Conservation (phyloP, 495 filamentous ascomycete species). For the Tetracladium marchalianum region DNA sequence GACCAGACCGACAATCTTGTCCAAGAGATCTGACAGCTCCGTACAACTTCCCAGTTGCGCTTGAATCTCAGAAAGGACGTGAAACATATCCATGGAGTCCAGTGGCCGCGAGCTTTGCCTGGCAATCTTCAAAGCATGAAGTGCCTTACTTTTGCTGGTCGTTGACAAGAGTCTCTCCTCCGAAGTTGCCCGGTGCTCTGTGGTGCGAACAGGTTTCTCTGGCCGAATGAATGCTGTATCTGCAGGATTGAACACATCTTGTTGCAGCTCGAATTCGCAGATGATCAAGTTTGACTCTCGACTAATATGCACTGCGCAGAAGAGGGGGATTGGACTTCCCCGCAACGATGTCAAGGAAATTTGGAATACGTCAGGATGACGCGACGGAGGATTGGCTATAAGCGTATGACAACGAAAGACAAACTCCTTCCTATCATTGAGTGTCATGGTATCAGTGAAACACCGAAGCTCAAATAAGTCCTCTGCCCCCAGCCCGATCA, state of each 20-base stretch:
- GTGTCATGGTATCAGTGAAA: slow-evolving; percentile 6
- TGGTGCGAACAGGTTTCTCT: neutral
- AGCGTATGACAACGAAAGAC: neutral
- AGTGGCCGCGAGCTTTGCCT: slow-evolving; percentile 1
- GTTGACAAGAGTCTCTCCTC: slow-evolving; percentile 2
- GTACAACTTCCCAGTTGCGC: slow-evolving; percentile 2
- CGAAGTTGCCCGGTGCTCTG: neutral
- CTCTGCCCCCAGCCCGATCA: slow-evolving; percentile 7
- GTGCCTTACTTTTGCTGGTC: slow-evolving; percentile 5
- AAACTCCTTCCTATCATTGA: slow-evolving; percentile 7
- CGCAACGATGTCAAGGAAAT: slow-evolving; percentile 1
- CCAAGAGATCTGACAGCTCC: neutral
- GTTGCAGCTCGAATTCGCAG: slow-evolving; percentile 10
- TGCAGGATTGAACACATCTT: slow-evolving; percentile 7
- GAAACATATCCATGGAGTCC: slow-evolving; percentile 8
- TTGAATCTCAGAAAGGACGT: slow-evolving; percentile 10
- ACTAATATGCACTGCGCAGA: slow-evolving; percentile 8
- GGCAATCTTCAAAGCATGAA: slow-evolving; percentile 5
- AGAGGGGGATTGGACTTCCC: neutral
- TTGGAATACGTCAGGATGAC: slow-evolving; percentile 8
- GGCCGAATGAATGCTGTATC: slow-evolving; percentile 1
- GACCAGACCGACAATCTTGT: slow-evolving; percentile 10
- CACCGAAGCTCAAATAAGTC: slow-evolving; percentile 8
- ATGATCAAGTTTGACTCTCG: slow-evolving; percentile 2
- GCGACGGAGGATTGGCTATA: neutral